A percentile compares a stretch with the other conserved stretches of the same genome.
These are phyloP conservation scores for Phytophthora sojae DNA, from an alignment of 352 stramenopile genomes.

Conservation along the genomic window DNA sequence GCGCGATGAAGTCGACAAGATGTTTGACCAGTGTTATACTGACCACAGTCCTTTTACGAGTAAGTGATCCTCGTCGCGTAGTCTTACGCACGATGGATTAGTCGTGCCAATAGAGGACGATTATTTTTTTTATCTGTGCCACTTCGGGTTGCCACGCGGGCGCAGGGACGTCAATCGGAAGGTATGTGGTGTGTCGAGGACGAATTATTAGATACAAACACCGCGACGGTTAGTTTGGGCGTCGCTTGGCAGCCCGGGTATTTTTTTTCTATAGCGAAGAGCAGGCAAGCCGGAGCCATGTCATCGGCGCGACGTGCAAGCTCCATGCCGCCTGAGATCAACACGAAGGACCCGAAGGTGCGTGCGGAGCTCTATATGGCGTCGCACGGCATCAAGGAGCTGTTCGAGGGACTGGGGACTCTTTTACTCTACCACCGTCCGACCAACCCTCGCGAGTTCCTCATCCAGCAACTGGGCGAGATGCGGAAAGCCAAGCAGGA, in stretches of 20 bases:
- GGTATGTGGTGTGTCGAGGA: no score
- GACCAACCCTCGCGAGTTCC: constrained; percentile 64
- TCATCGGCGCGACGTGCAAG: background rate
- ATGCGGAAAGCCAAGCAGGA: constrained; percentile 66
- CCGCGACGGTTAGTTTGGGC: constrained; percentile 23
- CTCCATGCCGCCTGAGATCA: constrained; percentile 32
- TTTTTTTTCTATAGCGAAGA: background rate
- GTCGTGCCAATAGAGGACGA: constrained; percentile 36
- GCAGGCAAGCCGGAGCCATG: background rate
- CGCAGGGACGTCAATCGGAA: no score
- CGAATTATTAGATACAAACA: no score
- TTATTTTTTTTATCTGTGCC: constrained; percentile 9
- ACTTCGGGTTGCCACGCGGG: no score
- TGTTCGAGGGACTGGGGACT: constrained; percentile 72
- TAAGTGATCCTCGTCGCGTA: constrained; percentile 21
- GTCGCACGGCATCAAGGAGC: constrained; percentile 69
- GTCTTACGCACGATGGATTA: constrained; percentile 10
- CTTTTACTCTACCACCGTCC: constrained; percentile 73
- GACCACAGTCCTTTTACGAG: constrained; percentile 71
- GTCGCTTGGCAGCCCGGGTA: constrained; percentile 4
- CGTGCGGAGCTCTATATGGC: constrained; percentile 71
- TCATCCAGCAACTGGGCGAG: constrained; percentile 63
- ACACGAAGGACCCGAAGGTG: constrained; percentile 74
- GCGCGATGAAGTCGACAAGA: constrained; percentile 71
- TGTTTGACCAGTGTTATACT: constrained; percentile 81